Percentiles rank a stretch among this genome's conserved stretches.
Conservation (phyloP, 208 protist genomes). For the Leishmania amazonensis region DNA sequence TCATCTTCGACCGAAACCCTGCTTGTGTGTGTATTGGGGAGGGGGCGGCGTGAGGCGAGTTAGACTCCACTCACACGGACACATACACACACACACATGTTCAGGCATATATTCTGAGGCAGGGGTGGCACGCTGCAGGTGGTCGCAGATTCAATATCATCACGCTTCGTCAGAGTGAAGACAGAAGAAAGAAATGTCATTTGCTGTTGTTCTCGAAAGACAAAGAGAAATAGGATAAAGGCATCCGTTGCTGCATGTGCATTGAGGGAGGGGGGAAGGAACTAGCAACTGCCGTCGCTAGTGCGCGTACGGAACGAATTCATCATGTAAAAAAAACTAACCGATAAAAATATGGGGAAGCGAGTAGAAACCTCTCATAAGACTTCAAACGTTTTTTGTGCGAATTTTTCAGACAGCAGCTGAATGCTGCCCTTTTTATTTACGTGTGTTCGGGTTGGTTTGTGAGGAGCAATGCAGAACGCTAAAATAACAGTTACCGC, state of each 20-base stretch:
- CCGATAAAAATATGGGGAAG: neutral
- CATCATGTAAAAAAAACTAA: neutral
- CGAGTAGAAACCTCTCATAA: neutral
- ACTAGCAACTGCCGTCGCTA: neutral
- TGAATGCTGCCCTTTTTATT: neutral
- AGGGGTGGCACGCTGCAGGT: neutral
- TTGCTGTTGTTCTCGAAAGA: neutral
- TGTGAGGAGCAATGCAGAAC: neutral
- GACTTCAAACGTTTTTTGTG: neutral
- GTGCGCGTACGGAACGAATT: neutral
- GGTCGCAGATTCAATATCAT: neutral
- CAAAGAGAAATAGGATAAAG: slow-evolving; percentile 3
- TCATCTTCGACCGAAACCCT: neutral
- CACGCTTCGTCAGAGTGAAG: slow-evolving; percentile 19
- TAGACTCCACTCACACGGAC: neutral
- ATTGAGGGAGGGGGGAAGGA: neutral
- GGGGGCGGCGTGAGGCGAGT: neutral
- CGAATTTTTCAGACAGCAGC: neutral
- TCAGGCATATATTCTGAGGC: neutral
- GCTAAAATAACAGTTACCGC: neutral
- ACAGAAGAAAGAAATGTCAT: slow-evolving; percentile 16
- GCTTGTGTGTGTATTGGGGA: neutral
- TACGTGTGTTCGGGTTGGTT: neutral
- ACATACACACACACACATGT: neutral
- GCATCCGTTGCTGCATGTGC: neutral